Percentiles rank a stretch among this genome's conserved stretches.
Evolutionary conservation across 2,329 filamentous ascomycete species (phyloP).

Genomic region (Verruconis gallopava): DNA sequence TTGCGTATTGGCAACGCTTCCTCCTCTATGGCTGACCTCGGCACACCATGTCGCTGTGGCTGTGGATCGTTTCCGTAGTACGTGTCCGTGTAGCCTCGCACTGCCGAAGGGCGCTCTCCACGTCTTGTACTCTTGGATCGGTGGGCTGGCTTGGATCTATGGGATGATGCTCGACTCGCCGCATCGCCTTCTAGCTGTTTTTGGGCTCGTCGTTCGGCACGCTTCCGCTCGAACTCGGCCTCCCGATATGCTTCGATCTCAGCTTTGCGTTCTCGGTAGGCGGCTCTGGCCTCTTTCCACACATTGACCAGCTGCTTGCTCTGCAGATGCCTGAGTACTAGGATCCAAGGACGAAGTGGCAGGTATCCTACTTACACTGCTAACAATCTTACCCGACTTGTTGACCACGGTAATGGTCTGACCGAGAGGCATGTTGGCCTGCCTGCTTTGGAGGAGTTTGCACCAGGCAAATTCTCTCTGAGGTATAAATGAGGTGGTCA

Average conservation of each 20-base stretch:
- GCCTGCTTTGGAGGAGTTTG: neutral
- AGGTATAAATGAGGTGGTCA: neutral
- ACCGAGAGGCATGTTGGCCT: constrained; percentile 24
- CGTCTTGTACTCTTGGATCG: neutral
- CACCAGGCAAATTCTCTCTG: neutral
- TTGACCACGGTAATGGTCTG: constrained; percentile 86
- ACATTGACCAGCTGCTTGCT: constrained; percentile 82
- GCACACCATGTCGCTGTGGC: neutral
- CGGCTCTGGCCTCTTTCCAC: constrained; percentile 82
- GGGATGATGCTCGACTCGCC: constrained; percentile 14
- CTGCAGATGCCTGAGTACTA: constrained; percentile 35
- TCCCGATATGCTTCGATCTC: constrained; percentile 62
- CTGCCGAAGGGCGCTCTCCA: constrained; percentile 3
- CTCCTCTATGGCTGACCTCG: neutral
- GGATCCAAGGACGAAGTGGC: neutral
- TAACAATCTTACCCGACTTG: constrained; percentile 81
- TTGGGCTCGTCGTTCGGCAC: constrained; percentile 43
- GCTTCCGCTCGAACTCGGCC: constrained; percentile 41
- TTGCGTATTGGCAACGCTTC: neutral
- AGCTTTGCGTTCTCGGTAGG: constrained; percentile 79
- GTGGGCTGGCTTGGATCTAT: constrained; percentile 4
- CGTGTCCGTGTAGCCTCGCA: constrained; percentile 6
- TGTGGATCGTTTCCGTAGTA: constrained; percentile 4
- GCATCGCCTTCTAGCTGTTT: constrained; percentile 33
- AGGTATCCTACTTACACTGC: constrained; percentile 49